phyloP scores from a whole-genome alignment of 192 early-diverging fungal genomes.

The Helicostylum pulchrum region DNA sequence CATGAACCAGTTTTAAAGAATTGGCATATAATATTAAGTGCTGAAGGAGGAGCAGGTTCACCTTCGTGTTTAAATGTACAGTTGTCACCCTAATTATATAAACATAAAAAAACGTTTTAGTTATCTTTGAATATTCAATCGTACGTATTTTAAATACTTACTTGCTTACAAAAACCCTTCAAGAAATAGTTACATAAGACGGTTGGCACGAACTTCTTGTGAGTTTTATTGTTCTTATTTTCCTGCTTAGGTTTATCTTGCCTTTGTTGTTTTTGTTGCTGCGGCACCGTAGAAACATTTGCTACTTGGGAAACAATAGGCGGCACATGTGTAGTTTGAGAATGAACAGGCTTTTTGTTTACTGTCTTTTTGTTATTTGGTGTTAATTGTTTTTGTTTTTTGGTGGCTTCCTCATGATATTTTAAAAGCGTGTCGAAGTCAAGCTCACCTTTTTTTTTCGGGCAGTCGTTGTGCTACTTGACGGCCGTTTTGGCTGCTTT shows the following conservation, averaged over 20 bases:
- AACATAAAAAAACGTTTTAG: no score
- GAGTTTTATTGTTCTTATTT: not conserved
- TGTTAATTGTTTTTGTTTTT: no score
- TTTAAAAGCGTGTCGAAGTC: no score
- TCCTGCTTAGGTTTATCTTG: not conserved
- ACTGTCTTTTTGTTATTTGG: no score
- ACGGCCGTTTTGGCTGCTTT: no score
- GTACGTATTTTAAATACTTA: not conserved
- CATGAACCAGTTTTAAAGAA: conserved; percentile 26
- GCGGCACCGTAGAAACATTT: no score
- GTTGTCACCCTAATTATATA: conserved; percentile 14
- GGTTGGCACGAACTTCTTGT: not conserved
- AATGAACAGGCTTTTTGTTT: no score
- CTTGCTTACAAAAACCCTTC: not conserved
- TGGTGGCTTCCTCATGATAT: no score
- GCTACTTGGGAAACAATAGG: no score
- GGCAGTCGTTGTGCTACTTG: no score
- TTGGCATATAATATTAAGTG: not conserved
- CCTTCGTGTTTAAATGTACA: conserved; percentile 20
- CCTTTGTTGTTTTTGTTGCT: not conserved
- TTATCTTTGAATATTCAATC: not conserved
- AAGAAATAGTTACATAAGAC: not conserved
- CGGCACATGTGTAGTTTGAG: no score
- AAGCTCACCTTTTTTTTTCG: no score
- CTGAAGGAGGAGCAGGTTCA: not conserved